These are phyloP conservation scores for Sequoiadendron giganteum DNA, from an alignment of 75 land plant genomes.

Conservation along the genomic window DNA sequence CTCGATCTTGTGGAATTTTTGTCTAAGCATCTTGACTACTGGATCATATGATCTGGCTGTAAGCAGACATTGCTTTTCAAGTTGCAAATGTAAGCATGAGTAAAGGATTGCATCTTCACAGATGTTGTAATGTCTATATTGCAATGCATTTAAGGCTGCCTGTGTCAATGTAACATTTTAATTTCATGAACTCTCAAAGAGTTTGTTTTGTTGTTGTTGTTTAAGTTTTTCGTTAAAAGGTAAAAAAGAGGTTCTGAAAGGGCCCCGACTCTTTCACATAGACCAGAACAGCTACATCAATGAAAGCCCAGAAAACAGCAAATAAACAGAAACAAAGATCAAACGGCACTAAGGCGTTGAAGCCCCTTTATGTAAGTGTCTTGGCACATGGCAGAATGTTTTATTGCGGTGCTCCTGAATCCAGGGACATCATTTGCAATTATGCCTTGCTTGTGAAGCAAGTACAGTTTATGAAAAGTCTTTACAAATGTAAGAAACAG, in stretches of 20 bases:
- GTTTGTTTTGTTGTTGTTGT: too few relatives aligned
- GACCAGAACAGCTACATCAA: too few relatives aligned
- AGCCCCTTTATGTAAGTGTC: neutral
- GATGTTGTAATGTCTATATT: neutral
- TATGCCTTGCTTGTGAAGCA: neutral
- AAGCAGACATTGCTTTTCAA: neutral
- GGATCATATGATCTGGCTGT: neutral
- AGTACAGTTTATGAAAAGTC: neutral
- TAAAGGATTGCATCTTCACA: neutral
- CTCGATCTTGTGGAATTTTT: neutral
- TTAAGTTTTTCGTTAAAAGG: too few relatives aligned
- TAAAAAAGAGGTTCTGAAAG: too few relatives aligned
- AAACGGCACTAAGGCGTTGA: neutral
- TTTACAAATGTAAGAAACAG: neutral
- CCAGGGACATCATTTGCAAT: neutral
- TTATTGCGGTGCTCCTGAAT: slow-evolving; percentile 6
- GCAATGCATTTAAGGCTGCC: neutral
- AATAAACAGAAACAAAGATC: too few relatives aligned
- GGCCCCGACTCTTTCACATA: too few relatives aligned
- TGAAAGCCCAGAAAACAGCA: too few relatives aligned
- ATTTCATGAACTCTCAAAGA: neutral
- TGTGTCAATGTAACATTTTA: neutral
- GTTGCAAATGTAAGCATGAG: neutral
- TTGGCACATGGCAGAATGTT: neutral
- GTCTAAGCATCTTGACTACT: neutral